Percentiles rank a stretch among this genome's conserved stretches.
These are phyloP conservation scores for Alternaria hordeiaustralica DNA, from an alignment of 2,329 filamentous ascomycete genomes.

Conservation along the genomic window DNA sequence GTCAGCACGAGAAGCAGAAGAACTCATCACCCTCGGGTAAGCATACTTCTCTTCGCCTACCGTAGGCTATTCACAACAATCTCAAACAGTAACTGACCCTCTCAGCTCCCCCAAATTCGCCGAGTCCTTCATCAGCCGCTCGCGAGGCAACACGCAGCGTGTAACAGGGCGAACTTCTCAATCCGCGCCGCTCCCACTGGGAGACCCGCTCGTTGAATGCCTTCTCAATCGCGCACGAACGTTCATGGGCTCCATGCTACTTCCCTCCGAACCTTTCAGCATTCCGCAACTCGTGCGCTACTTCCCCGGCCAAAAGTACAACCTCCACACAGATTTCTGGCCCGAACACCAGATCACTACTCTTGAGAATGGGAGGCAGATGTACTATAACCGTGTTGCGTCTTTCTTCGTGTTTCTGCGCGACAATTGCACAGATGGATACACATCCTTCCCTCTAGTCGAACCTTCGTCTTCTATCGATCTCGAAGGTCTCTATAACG, in stretches of 20 bases:
- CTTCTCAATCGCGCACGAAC: slow-evolving; percentile 29
- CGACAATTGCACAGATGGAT: slow-evolving; percentile 30
- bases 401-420: slow-evolving; percentile 35
- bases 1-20: slow-evolving; percentile 24
- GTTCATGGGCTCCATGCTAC: slow-evolving; percentile 34
- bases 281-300: slow-evolving; percentile 36
- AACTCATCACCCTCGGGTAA: slow-evolving; percentile 27
- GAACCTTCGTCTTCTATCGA: slow-evolving; percentile 10
- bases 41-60: not conserved
- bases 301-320: slow-evolving; percentile 27
- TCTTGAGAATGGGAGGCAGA: slow-evolving; percentile 16
- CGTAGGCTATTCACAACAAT: not conserved
- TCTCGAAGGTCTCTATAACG: slow-evolving; percentile 14
- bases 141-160: slow-evolving; percentile 17
- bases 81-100: not conserved
- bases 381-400: slow-evolving; percentile 29
- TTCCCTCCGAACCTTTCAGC: slow-evolving; percentile 28
- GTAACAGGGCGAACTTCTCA: slow-evolving; percentile 32
- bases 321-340: slow-evolving; percentile 38
- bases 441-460: slow-evolving; percentile 33
- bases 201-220: slow-evolving; percentile 29
- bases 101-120: slow-evolving; percentile 25
- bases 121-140: slow-evolving; percentile 30
- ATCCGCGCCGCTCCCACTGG: slow-evolving; percentile 26
- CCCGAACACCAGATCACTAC: slow-evolving; percentile 24